These are phyloP conservation scores for Hygrocybe coccinea DNA, from an alignment of 768 basidiomycete genomes.

Conservation along the genomic window DNA sequence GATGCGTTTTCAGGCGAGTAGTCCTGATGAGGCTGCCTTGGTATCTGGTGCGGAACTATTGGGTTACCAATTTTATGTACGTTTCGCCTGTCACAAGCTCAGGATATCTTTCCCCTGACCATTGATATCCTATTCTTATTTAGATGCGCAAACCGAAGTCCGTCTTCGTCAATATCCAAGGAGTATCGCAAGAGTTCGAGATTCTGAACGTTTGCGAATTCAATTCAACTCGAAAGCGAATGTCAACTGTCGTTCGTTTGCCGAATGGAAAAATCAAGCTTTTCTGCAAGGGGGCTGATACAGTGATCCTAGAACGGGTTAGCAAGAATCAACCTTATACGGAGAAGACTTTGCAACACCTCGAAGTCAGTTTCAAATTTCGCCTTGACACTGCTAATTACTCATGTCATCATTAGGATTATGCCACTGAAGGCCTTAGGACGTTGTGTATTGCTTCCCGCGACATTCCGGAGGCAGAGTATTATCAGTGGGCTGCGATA, in stretches of 20 bases:
- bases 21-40: constrained; percentile 95
- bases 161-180: constrained; percentile 80
- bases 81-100: constrained; percentile 32
- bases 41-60: constrained; percentile 90
- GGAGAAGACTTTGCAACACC: constrained; percentile 81
- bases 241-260: constrained; percentile 89
- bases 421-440: constrained; percentile 93
- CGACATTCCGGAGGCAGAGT: constrained; percentile 88
- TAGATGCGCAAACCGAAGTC: constrained; percentile 96
- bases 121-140: constrained; percentile 1
- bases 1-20: constrained; percentile 90
- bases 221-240: constrained; percentile 94
- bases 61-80: constrained; percentile 89
- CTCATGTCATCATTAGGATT: constrained; percentile 52
- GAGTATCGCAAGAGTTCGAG: constrained; percentile 72
- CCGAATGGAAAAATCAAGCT: constrained; percentile 91
- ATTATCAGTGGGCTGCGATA: constrained; percentile 80
- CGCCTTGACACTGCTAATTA: neutral
- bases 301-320: constrained; percentile 92
- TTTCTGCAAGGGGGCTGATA: constrained; percentile 97
- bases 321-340: constrained; percentile 77
- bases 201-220: constrained; percentile 98
- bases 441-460: constrained; percentile 96
- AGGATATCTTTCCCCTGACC: neutral
- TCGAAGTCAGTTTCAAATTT: constrained; percentile 60